Evolutionary conservation across 306 rosid genomes (phyloP), one percentile per base, ranked within the genome.

Genomic region (Ceratonia siliqua): DNA sequence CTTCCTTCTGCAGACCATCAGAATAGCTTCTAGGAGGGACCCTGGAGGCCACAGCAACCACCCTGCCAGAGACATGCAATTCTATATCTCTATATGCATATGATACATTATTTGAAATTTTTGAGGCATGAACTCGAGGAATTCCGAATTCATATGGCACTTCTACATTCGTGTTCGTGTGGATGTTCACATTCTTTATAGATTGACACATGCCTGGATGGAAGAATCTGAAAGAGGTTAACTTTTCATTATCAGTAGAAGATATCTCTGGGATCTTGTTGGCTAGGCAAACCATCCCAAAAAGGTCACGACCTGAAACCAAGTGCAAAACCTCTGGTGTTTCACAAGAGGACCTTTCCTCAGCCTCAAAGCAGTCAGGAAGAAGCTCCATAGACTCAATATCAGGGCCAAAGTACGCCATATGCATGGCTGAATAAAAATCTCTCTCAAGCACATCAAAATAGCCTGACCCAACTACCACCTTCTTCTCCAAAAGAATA

Each of bases 281-380:
- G 50, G 77, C 87, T 59, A 91, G 48, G 75, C 92, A 84, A 84
- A 91, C 94, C 87, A 89, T 89, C 73, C 98, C 98, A 69, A 94
- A 89, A 76, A 94, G 94, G 76, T 91, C 97, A 71, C 97, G 96
- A 55, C 98, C 98, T 1, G 97, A 94, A 76, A 94, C 98, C 78
- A 91, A 82, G 84, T 94, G 98, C 85, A 94, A 86, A 58, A 94
- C 87, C 88, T 94, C 98, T 0, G 87, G 88, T 82, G 97, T 94
- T 80, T 94, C 96, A 83, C 45, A 56, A 75, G 84, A 78, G 25
- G 98, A 94, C 82, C 98, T 89, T 88, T 94, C 98, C 85, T 94
- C 98, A 30, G 98, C 98, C 86, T 94, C 98, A 84, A 94, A 94
- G 73, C 97, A 77, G 50, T 87, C 90, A 49, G 98, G 98, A 83